Percentiles rank a stretch among this genome's conserved stretches.
These are phyloP conservation scores for Dendrothele bispora DNA, from an alignment of 768 basidiomycete genomes.

Conservation along the genomic window DNA sequence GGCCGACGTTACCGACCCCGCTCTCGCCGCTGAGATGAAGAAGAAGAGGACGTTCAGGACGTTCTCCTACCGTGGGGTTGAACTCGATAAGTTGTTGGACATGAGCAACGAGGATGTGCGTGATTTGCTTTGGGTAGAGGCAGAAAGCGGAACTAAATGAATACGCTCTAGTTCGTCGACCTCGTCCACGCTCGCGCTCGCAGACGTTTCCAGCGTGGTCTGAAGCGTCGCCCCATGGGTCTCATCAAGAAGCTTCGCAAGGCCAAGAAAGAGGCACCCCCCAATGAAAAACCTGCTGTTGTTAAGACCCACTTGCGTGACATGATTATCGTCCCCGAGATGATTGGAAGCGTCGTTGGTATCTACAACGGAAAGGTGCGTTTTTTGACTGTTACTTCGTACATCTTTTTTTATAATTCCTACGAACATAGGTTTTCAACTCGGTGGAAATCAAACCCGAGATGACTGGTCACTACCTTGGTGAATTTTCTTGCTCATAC, in stretches of 20 bases:
- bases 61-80: conserved; percentile 97
- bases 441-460: conserved; percentile 99
- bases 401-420: neutral
- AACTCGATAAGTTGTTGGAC: conserved; percentile 98
- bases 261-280: conserved; percentile 98
- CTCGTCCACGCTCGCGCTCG: conserved; percentile 99
- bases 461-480: conserved; percentile 99
- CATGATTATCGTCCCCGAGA: conserved; percentile 99
- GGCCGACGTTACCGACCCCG: conserved; percentile 93
- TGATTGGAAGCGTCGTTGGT: conserved; percentile 98
- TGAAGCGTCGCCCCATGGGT: conserved; percentile 98
- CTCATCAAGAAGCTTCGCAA: conserved; percentile 99
- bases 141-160: neutral
- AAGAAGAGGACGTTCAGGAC: conserved; percentile 99
- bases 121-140: conserved; percentile 14
- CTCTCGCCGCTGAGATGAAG: conserved; percentile 95
- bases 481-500: conserved; percentile 96
- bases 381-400: conserved; percentile 4
- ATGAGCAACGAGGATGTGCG: conserved; percentile 92
- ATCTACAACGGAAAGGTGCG: conserved; percentile 97
- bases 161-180: conserved; percentile 35
- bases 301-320: conserved; percentile 99
- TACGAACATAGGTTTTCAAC: conserved; percentile 70
- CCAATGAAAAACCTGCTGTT: conserved; percentile 97
- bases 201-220: conserved; percentile 97